Conservation (phyloP, 2,329 filamentous ascomycete genomes). For the Colletotrichum sp. region DNA sequence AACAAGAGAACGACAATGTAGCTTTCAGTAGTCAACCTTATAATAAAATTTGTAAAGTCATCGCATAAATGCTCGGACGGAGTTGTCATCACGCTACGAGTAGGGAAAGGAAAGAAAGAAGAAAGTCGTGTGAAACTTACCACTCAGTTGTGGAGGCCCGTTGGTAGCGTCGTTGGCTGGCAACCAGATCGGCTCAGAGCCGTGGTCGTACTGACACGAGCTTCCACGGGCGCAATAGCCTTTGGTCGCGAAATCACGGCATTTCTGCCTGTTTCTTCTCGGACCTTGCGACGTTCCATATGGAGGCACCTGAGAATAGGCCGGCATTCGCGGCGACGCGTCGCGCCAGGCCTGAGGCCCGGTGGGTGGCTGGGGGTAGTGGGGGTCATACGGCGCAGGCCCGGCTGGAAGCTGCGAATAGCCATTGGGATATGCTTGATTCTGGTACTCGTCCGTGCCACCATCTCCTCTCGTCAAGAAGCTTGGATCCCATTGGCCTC, state of each 20-base stretch:
- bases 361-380: conserved; percentile 30
- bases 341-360: conserved; percentile 1
- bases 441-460: not conserved
- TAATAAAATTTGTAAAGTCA: conserved; percentile 26
- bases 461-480: conserved; percentile 5
- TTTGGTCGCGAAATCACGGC: conserved; percentile 74
- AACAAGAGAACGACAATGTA: not conserved
- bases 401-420: conserved; percentile 23
- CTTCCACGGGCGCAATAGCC: conserved; percentile 74
- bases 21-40: conserved; percentile 34
- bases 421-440: not conserved
- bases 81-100: conserved; percentile 23
- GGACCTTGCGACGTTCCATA: not conserved
- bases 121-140: not conserved
- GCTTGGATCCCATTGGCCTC: conserved; percentile 46
- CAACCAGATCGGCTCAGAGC: conserved; percentile 33
- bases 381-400: conserved; percentile 60
- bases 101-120: not conserved
- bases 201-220: conserved; percentile 74
- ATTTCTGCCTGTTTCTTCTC: conserved; percentile 53
- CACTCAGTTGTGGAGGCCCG: not conserved
- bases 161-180: not conserved
- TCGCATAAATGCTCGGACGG: conserved; percentile 23
- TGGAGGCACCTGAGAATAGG: not conserved
- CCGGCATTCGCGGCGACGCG: not conserved